phyloP scores from a whole-genome alignment of 768 basidiomycete species.

The Dioszegia crocea region DNA sequence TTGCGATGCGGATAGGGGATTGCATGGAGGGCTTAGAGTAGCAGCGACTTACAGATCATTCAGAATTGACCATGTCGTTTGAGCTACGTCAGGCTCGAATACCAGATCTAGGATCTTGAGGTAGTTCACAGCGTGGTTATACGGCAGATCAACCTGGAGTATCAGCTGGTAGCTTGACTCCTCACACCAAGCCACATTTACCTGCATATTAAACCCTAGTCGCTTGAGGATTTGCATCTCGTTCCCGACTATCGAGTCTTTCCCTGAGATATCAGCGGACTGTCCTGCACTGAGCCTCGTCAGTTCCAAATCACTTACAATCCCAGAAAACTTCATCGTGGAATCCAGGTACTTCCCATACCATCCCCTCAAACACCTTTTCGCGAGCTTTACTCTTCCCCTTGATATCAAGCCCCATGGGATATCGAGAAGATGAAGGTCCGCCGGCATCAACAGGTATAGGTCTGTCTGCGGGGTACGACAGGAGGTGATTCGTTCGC shows the following conservation, averaged over 20 bases:
- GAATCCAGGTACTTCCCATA: constrained; percentile 38
- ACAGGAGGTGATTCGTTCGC: constrained; percentile 59
- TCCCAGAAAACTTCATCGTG: constrained; percentile 66
- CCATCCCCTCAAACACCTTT: constrained; percentile 34
- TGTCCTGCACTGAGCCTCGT: no score
- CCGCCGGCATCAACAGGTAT: constrained; percentile 8
- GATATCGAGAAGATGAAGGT: neutral
- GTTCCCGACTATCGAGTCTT: constrained; percentile 85
- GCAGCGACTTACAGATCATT: constrained; percentile 86
- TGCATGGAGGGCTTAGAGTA: no score
- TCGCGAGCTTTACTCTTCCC: constrained; percentile 33
- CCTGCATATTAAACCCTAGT: constrained; percentile 83
- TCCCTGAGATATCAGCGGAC: constrained; percentile 53
- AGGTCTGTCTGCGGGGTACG: constrained; percentile 49
- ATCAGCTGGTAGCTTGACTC: neutral
- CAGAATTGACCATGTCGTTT: constrained; percentile 84
- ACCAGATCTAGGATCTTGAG: constrained; percentile 82
- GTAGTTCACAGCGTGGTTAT: constrained; percentile 92
- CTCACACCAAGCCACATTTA: constrained; percentile 3
- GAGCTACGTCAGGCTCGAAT: constrained; percentile 64
- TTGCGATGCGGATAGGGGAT: no score
- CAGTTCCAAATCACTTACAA: constrained; percentile 23
- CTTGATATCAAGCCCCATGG: constrained; percentile 21
- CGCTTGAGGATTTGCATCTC: constrained; percentile 98
- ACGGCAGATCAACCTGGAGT: constrained; percentile 80